Base-by-base conservation (phyloP, 176 grass and related monocot genomes). In the Oryza punctata region DNA sequence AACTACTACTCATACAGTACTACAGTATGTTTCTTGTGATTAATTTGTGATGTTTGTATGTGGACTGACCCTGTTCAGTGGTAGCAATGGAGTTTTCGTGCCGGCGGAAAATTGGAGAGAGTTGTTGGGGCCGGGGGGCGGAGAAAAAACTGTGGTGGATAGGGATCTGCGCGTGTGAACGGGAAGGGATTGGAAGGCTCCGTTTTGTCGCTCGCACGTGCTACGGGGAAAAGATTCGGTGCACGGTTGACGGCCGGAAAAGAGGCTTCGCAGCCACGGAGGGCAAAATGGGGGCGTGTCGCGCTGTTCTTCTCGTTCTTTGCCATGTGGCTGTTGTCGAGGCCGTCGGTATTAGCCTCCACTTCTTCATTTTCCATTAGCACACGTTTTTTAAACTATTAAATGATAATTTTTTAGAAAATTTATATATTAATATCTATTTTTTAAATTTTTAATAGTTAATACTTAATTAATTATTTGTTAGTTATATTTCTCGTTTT, bases 181-280 rank as follows among this genome's bases (percentile, higher is more conserved):
- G 23, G 44, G 12, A 3, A 2, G 1, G 15, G 43, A n/a, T 47
- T 40, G 6, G 54, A 75, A 38, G 54, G 52, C 80, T 75, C 49
- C 52, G 49, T 13, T 7, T 49, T 40, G 32, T 71, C 21, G 47
- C 46, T 50, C 24, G 43, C 78, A 85, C 44, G 66, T 82, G 78
- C 73, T 52, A 2, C 15, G 13, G 18, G 23, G 38, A 32, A 63
- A 77, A 81, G 82, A 72, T 85, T 35, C 57, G 6, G 19, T 8
- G 10, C 6, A 18, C 11, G 18, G 24, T 12, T 21, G 3, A 18
- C n/a, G 18, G 69, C 21, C 15, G 4, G 32, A 33, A 33, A 33
- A 33, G 32, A 33, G 0, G 61, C 11, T 52, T 19, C 18, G 18
- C 57, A 10, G 57, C 21, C 19, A 10, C 57, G 14, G 50, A 14